Percentiles rank a stretch among this genome's conserved stretches.
These are phyloP conservation scores for Phyllosticta citribraziliensis DNA, from an alignment of 2,329 filamentous ascomycete genomes.

Conservation along the genomic window DNA sequence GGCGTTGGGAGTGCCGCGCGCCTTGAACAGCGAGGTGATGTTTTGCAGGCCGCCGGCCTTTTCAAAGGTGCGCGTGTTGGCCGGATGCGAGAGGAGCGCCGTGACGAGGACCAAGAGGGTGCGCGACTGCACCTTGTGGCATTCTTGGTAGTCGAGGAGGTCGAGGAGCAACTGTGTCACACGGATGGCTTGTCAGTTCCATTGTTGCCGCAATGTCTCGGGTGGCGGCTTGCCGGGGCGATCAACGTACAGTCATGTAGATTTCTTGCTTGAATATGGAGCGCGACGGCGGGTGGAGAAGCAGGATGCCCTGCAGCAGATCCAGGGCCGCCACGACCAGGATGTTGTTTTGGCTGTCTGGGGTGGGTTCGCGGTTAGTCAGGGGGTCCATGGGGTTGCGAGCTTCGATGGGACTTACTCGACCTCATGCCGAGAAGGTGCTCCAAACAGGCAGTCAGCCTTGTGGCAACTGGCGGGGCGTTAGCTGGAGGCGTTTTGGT, in stretches of 20 bases:
- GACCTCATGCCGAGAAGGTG: conserved; percentile 70
- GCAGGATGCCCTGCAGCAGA: conserved; percentile 74
- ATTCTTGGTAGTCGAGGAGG: conserved; percentile 82
- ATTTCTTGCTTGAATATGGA: conserved; percentile 78
- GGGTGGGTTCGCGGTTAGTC: not conserved
- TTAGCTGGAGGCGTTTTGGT: not conserved
- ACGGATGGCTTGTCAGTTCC: not conserved
- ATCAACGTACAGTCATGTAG: conserved; percentile 72
- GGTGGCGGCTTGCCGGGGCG: not conserved
- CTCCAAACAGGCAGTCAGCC: conserved; percentile 77
- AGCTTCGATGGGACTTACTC: conserved; percentile 27
- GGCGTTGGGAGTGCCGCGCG: conserved; percentile 70
- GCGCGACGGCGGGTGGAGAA: conserved; percentile 85
- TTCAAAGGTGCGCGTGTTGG: conserved; percentile 88
- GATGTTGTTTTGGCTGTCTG: conserved; percentile 72
- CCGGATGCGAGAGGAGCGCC: conserved; percentile 73
- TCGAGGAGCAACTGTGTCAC: conserved; percentile 68
- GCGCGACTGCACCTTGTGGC: conserved; percentile 81
- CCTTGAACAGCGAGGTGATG: conserved; percentile 87
- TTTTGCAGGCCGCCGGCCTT: conserved; percentile 82
- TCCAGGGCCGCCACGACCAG: conserved; percentile 83
- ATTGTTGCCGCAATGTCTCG: not conserved
- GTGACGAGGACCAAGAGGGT: conserved; percentile 85
- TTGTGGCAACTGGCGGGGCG: conserved; percentile 55
- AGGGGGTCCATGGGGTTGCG: conserved; percentile 11